Base-by-base conservation (phyloP, 768 basidiomycete species). In the Zangia roseola region DNA sequence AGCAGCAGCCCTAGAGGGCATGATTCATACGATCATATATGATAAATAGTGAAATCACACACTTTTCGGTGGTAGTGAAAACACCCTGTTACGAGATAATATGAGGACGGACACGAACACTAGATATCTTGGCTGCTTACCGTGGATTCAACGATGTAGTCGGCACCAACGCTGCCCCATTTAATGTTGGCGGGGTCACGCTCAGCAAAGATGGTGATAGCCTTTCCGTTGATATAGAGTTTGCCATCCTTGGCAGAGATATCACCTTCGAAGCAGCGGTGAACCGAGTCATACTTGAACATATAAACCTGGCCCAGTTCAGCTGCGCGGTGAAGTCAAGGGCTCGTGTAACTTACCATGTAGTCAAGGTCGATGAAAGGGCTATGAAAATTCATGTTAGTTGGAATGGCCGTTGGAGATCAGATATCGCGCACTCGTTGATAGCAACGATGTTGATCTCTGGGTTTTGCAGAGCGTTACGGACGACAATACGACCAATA, bases 401-500 rank as follows among this genome's bases (percentile, higher is more conserved):
- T 26, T 46, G 19, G 39, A 33, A 40, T 36, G 41, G 26, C 19
- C 17, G 16, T 44, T 20, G 45, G 40, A 24, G 25, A 41, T 26
- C 35, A 43, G 21, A 41, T 31, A 41, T 16, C 10, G 70, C 91
- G 63, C 61, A 94, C 91, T 95, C 93, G 79, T 98, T 97, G 63
- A 98, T 72, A 50, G 94, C 94, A 56, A 94, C 85, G 66, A 99
- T 83, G n/a, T 92, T 74, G 67, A 94, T 79, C 45, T 84, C 83
- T 46, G 75, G 69, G 65, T 81, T 73, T 59, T 82, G 75, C 60
- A 97, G 79, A 43, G 94, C 94, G 79, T 97, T 97, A 61, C 97
- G 88, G 72, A 88, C 78, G 57, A 98, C 97, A 70, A 98, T 95
- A 74, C 97, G 95, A 71, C 97, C 95, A 69, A 98, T 98, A 80